Evolutionary conservation across 2,329 filamentous ascomycete species (phyloP).

Genomic region (Pyricularia pennisetigena): DNA sequence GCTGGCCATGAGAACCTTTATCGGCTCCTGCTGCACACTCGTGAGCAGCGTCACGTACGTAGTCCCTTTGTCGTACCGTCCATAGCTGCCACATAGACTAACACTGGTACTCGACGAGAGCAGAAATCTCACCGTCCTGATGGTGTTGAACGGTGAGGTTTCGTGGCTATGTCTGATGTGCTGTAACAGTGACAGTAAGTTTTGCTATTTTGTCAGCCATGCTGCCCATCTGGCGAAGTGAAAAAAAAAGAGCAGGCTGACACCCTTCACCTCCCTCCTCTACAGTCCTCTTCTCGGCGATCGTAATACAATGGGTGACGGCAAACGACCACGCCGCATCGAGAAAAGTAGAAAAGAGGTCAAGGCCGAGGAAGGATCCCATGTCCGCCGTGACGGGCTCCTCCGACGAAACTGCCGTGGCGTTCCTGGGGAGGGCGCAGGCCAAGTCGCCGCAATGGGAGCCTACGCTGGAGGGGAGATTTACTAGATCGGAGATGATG

Average conservation of each 20-base stretch:
- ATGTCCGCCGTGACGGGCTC: background rate
- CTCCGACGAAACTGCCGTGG: background rate
- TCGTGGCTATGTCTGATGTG: background rate
- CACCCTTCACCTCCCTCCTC: background rate
- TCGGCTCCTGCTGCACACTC: constrained; percentile 47
- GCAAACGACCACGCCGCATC: background rate
- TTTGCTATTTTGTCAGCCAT: too few species aligned
- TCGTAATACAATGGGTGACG: background rate
- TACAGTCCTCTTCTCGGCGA: background rate
- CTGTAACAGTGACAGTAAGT: background rate
- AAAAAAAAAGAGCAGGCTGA: background rate
- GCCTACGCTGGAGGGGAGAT: background rate
- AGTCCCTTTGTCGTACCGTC: background rate
- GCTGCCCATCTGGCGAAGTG: background rate
- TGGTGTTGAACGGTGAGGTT: background rate
- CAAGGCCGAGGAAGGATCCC: background rate
- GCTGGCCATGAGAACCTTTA: constrained; percentile 35
- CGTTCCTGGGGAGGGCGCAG: background rate
- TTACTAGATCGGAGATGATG: background rate
- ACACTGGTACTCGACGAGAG: background rate
- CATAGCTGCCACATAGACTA: background rate
- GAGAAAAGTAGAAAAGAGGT: background rate
- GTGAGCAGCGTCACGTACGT: constrained; percentile 29
- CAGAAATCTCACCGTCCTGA: background rate
- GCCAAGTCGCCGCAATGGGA: background rate